A percentile compares a stretch with the other conserved stretches of the same genome.
These are phyloP conservation scores for Pichia sp. DNA, from an alignment of 1,139 yeast species.

Conservation along the genomic window DNA sequence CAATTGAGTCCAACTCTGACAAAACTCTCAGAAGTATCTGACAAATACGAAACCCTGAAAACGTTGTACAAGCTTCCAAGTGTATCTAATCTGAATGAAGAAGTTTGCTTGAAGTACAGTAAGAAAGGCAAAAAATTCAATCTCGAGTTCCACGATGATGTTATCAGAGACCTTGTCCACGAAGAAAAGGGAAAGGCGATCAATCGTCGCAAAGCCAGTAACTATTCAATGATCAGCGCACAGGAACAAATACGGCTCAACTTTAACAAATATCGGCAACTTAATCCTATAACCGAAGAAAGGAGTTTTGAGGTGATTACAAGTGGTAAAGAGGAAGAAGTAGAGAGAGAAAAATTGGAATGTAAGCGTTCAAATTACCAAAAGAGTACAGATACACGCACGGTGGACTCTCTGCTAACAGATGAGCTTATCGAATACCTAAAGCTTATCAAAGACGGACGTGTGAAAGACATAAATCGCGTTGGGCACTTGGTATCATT, in stretches of 20 bases:
- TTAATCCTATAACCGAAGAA: conserved; percentile 13
- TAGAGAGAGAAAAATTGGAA: neutral
- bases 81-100: conserved; percentile 17
- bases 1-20: conserved; percentile 19
- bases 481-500: conserved; percentile 15
- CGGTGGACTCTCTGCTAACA: conserved; percentile 3
- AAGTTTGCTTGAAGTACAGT: conserved; percentile 3
- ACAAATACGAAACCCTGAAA: conserved; percentile 22
- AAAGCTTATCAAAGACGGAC: conserved; percentile 4
- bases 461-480: conserved; percentile 9
- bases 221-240: conserved; percentile 3
- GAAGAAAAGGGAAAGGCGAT: conserved; percentile 5
- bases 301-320: neutral
- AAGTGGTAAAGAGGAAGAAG: neutral
- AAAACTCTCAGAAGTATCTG: conserved; percentile 14
- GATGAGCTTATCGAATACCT: conserved; percentile 8
- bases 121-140: conserved; percentile 7
- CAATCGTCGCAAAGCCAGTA: neutral
- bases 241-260: conserved; percentile 11
- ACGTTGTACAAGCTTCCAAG: conserved; percentile 23
- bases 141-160: conserved; percentile 11
- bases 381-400: conserved; percentile 9
- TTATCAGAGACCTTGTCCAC: conserved; percentile 8
- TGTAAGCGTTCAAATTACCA: conserved; percentile 2
- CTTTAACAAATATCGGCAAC: conserved; percentile 11